Conservation (phyloP, 345 rosid species). For the Erysimum cheiranthoides region DNA sequence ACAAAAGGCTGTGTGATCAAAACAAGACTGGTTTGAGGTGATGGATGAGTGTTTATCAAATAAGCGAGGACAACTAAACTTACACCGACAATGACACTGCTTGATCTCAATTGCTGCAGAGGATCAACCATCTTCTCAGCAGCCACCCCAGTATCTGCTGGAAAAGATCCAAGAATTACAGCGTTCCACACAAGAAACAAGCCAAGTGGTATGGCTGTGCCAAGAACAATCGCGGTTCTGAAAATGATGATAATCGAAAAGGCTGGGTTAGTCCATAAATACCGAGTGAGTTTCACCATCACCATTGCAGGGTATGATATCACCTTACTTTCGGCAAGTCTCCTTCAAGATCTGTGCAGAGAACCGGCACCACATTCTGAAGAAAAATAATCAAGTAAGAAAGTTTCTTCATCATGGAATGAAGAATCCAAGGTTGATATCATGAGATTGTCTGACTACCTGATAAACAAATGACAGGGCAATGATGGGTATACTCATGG, state of each 20-base stretch:
- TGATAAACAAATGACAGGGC: slow-evolving; percentile 94
- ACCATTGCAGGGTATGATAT: slow-evolving; percentile 33
- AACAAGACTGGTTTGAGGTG: slow-evolving; percentile 26
- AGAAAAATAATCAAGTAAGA: slow-evolving; percentile 29
- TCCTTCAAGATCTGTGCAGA: slow-evolving; percentile 96
- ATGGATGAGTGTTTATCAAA: slow-evolving; percentile 14
- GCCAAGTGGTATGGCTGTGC: slow-evolving; percentile 88
- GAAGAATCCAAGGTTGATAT: background rate
- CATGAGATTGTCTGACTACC: slow-evolving; percentile 49
- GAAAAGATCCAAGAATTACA: slow-evolving; percentile 78
- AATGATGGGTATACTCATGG: slow-evolving; percentile 96
- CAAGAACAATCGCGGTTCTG: slow-evolving; percentile 85
- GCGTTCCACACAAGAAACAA: slow-evolving; percentile 92
- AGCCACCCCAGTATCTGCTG: slow-evolving; percentile 50
- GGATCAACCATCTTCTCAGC: slow-evolving; percentile 68
- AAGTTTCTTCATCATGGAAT: slow-evolving; percentile 29
- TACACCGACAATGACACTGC: slow-evolving; percentile 76
- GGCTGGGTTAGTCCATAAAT: background rate
- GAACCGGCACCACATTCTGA: slow-evolving; percentile 95
- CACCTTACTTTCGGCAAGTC: slow-evolving; percentile 95
- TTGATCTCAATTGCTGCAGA: slow-evolving; percentile 70
- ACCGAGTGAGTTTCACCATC: slow-evolving; percentile 18
- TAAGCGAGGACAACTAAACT: slow-evolving; percentile 44
- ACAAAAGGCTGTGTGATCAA: slow-evolving; percentile 72
- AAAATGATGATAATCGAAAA: slow-evolving; percentile 33